Evolutionary conservation across 177 flowering plant species (phyloP).

Genomic region (Vitis hybrid): DNA sequence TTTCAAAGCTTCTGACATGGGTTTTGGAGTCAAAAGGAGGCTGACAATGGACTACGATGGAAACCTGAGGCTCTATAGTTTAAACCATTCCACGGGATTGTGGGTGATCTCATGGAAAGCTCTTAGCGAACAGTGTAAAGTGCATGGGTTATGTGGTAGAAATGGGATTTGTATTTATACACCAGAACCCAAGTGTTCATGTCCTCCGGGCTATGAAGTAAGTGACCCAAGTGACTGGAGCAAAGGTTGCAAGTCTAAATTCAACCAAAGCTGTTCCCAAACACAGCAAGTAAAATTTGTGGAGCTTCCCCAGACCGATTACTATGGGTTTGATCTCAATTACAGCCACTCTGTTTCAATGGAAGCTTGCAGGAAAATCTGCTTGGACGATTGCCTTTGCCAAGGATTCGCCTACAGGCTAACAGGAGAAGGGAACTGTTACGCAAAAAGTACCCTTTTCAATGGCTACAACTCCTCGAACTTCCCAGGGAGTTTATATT

Average conservation of each 20-base stretch:
- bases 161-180: constrained; percentile 29
- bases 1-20: constrained; percentile 33
- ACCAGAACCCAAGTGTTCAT: constrained; percentile 17
- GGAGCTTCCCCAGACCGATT: constrained; percentile 19
- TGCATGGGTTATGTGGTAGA: constrained; percentile 37
- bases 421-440: constrained; percentile 17
- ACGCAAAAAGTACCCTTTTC: constrained; percentile 15
- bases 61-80: constrained; percentile 30
- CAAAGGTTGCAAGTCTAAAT: constrained; percentile 24
- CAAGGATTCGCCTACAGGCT: constrained; percentile 15
- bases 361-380: constrained; percentile 13
- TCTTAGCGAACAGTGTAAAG: constrained; percentile 10
- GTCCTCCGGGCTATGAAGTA: constrained; percentile 20
- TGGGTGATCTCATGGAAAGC: constrained; percentile 30
- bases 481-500: constrained; percentile 25
- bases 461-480: constrained; percentile 27
- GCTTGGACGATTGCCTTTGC: constrained; percentile 21
- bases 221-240: constrained; percentile 23
- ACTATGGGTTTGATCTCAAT: constrained; percentile 24
- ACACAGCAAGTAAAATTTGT: constrained; percentile 6
- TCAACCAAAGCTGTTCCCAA: constrained; percentile 1
- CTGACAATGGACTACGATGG: constrained; percentile 44
- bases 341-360: background rate
- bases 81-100: constrained; percentile 9
- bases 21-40: constrained; percentile 24